These are phyloP conservation scores for Glomus cerebriforme DNA, from an alignment of 192 early-diverging fungal genomes.

Conservation along the genomic window DNA sequence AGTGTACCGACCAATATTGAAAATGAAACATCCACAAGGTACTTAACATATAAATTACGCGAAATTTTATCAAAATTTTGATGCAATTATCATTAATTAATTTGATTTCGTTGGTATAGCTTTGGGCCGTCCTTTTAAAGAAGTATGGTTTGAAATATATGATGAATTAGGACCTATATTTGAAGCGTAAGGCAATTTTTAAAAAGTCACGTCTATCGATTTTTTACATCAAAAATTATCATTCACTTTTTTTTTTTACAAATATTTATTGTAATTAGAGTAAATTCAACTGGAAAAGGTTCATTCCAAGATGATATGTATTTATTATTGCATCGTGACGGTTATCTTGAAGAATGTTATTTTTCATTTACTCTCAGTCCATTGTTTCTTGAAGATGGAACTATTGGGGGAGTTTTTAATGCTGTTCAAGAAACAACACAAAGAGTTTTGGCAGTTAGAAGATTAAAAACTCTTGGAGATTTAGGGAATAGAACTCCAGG, in stretches of 20 bases:
- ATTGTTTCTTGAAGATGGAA: conserved; percentile 37
- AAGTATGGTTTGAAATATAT: conserved; percentile 41
- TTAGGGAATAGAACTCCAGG: conserved; percentile 39
- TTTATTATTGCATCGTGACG: conserved; percentile 30
- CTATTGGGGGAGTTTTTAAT: conserved; percentile 37
- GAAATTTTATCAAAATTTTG: no score
- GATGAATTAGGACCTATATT: conserved; percentile 35
- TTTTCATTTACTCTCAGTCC: conserved; percentile 46
- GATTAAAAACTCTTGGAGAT: conserved; percentile 38
- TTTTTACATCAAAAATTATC: neutral
- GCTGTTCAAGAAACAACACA: conserved; percentile 43
- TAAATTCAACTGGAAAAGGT: conserved; percentile 1
- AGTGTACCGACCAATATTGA: conserved; percentile 40
- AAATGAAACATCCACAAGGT: conserved; percentile 44
- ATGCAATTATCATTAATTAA: neutral
- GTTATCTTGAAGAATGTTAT: conserved; percentile 46
- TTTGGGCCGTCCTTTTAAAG: conserved; percentile 33
- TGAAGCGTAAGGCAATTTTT: conserved; percentile 28
- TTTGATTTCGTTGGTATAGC: conserved; percentile 29
- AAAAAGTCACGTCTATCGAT: neutral
- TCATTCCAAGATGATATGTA: conserved; percentile 14
- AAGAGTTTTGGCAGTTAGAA: conserved; percentile 37
- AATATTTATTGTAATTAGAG: conserved; percentile 15
- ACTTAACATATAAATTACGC: neutral
- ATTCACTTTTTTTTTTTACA: neutral